Evolutionary conservation across 306 rosid species (phyloP).

Genomic region (Ziziphus jujuba): DNA sequence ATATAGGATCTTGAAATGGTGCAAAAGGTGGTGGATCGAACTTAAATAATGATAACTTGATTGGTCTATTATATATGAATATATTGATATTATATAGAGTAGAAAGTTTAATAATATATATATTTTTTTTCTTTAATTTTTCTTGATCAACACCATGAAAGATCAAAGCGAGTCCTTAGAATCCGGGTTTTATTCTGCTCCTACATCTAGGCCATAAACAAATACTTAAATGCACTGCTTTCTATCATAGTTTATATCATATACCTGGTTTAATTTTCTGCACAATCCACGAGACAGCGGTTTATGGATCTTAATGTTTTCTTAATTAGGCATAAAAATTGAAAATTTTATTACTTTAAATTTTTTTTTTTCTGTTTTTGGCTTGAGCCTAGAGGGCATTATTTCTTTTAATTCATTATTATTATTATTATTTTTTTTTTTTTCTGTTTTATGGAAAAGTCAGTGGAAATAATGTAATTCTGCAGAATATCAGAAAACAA

Average conservation of each 20-base stretch:
- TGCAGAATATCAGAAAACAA: neutral
- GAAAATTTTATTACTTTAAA: neutral
- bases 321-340: neutral
- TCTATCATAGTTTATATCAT: neutral
- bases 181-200: conserved; percentile 23
- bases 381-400: too few species aligned
- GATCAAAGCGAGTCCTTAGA: conserved; percentile 13
- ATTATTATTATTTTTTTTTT: too few species aligned
- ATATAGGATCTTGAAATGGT: conserved; percentile 19
- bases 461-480: neutral
- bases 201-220: conserved; percentile 1
- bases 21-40: conserved; percentile 4
- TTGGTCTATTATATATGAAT: neutral
- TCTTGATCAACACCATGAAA: neutral
- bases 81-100: neutral
- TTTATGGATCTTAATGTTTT: neutral
- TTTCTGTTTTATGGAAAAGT: neutral
- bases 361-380: neutral
- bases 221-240: neutral
- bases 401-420: too few species aligned
- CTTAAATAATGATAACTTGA: conserved; percentile 25
- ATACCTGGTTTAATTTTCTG: neutral
- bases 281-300: neutral
- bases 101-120: neutral
- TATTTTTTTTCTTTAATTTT: too few species aligned